Evolutionary conservation across 202 grass and related monocot genomes (phyloP).

Genomic region (Carex sylvatica): DNA sequence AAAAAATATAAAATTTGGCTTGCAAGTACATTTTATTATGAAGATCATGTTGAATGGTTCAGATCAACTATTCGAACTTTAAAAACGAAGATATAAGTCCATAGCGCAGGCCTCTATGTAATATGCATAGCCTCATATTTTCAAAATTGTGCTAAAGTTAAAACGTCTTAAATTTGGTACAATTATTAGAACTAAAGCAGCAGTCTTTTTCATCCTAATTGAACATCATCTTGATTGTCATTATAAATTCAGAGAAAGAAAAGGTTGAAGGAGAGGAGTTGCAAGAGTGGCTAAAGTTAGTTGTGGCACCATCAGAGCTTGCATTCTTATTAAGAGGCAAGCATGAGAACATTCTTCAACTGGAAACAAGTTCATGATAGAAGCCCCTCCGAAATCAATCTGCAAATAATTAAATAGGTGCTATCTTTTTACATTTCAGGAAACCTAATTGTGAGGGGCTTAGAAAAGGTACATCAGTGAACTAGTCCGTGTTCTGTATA

Average conservation of each 20-base stretch:
- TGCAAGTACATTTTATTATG: no score
- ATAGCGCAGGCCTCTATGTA: no score
- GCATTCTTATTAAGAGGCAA: conserved; percentile 60
- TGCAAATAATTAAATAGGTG: conserved; percentile 11
- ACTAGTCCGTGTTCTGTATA: conserved; percentile 7
- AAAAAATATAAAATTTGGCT: no score
- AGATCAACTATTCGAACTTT: no score
- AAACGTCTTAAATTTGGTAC: neutral
- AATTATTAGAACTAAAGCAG: neutral
- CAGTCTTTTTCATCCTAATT: neutral
- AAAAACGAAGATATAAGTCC: no score
- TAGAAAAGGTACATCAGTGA: conserved; percentile 23
- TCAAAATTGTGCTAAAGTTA: conserved; percentile 2
- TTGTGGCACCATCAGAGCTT: conserved; percentile 77
- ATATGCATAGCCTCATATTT: neutral
- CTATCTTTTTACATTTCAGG: conserved; percentile 17
- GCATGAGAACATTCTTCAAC: conserved; percentile 53
- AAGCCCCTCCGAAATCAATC: neutral
- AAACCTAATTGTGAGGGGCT: conserved; percentile 8
- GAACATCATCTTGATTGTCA: neutral
- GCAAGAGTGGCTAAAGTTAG: conserved; percentile 72
- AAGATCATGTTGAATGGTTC: no score
- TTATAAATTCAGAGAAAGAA: conserved; percentile 65
- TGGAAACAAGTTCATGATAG: conserved; percentile 53
- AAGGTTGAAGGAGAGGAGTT: conserved; percentile 96